Percentiles rank a stretch among this genome's conserved stretches.
Conservation (phyloP, 129 eudicot genomes). For the Flaveria robusta region DNA sequence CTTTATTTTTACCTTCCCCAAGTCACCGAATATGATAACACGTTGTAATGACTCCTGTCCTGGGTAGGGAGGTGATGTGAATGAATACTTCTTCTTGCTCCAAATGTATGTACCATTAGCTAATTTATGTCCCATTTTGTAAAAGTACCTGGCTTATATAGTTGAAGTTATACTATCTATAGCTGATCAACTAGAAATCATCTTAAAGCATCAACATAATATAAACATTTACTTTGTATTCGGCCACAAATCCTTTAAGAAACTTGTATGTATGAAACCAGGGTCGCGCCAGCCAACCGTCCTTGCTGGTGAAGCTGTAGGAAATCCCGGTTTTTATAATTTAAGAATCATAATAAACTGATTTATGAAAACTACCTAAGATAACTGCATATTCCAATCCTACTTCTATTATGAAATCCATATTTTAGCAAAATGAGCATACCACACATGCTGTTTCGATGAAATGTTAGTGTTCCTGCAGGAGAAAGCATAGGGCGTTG, state of each 20-base stretch:
- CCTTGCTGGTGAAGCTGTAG: constrained; percentile 78
- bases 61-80: constrained; percentile 72
- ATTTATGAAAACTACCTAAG: background rate
- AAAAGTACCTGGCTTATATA: constrained; percentile 52
- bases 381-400: constrained; percentile 1
- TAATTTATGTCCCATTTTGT: constrained; percentile 70
- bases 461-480: constrained; percentile 75
- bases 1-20: constrained; percentile 70
- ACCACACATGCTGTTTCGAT: constrained; percentile 78
- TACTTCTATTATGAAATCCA: too few relatives aligned
- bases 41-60: constrained; percentile 86
- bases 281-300: constrained; percentile 97
- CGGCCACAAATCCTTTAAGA: constrained; percentile 79
- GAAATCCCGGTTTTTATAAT: background rate
- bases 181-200: background rate
- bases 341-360: background rate
- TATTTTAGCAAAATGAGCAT: constrained; percentile 11
- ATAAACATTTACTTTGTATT: constrained; percentile 47
- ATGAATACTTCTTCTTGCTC: constrained; percentile 58
- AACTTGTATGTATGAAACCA: constrained; percentile 89
- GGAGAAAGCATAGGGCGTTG: constrained; percentile 46
- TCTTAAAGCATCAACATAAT: background rate
- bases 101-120: constrained; percentile 61
- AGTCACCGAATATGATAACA: constrained; percentile 73
- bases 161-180: background rate